Evolutionary conservation across 139 green algal genomes (phyloP).

Genomic region (Micractinium sp.): DNA sequence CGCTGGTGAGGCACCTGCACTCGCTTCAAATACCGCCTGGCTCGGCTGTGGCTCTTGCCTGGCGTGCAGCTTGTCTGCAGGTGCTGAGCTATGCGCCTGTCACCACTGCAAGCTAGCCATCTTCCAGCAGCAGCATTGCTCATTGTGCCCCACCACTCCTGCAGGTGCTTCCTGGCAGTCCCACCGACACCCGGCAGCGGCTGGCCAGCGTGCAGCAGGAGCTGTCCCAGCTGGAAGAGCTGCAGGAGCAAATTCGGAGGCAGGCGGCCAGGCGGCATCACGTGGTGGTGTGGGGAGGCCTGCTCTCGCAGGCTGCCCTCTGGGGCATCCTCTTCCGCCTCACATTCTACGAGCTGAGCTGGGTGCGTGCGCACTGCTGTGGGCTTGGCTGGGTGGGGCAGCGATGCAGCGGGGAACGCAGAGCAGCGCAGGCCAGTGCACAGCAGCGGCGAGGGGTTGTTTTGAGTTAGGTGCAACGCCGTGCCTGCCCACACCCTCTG

Average conservation of each 20-base stretch:
- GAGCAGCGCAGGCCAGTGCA: too few relatives aligned
- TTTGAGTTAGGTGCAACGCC: too few relatives aligned
- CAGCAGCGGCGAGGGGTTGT: too few relatives aligned
- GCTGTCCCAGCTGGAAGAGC: background rate
- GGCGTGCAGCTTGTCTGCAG: background rate
- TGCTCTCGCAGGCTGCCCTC: background rate
- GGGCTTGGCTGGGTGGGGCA: background rate
- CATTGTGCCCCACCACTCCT: background rate
- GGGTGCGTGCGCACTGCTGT: background rate
- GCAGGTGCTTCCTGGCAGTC: conserved; percentile 2
- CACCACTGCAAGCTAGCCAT: background rate
- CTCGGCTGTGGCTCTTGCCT: background rate
- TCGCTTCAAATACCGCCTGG: background rate
- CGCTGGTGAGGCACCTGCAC: background rate
- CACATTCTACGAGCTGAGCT: conserved; percentile 20
- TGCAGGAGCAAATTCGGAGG: background rate
- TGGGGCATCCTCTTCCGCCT: conserved; percentile 23
- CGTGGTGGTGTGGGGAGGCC: background rate
- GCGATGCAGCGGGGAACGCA: background rate
- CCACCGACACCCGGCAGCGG: background rate
- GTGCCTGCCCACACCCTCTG: too few relatives aligned
- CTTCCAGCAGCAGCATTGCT: background rate
- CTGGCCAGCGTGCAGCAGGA: background rate
- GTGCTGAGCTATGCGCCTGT: background rate
- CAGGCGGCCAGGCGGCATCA: background rate